Evolutionary conservation across 192 early-diverging fungal species (phyloP).

Genomic region (Phlyctochytrium planicorne): DNA sequence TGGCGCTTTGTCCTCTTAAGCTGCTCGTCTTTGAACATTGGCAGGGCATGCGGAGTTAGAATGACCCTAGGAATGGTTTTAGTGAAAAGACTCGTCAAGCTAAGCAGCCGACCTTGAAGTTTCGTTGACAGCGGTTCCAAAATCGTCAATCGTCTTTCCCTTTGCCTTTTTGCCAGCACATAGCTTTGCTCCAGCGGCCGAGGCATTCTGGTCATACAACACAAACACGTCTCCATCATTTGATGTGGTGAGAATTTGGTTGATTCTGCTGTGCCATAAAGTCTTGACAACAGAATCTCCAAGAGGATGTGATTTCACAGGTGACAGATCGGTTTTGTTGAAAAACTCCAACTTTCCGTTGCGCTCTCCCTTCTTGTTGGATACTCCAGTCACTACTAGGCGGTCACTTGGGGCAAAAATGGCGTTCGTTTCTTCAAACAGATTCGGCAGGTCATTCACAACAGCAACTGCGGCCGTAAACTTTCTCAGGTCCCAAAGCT

Average conservation of each 20-base stretch:
- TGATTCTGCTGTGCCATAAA: slow-evolving; percentile 83
- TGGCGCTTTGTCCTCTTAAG: slow-evolving; percentile 63
- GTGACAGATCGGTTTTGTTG: slow-evolving; percentile 58
- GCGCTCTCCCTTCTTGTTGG: slow-evolving; percentile 64
- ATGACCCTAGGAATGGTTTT: slow-evolving; percentile 54
- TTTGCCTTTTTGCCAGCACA: slow-evolving; percentile 68
- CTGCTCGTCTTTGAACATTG: slow-evolving; percentile 71
- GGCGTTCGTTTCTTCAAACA: slow-evolving; percentile 75
- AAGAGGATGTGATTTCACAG: slow-evolving; percentile 51
- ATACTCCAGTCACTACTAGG: slow-evolving; percentile 74
- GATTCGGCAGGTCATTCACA: slow-evolving; percentile 52
- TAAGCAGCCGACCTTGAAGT: slow-evolving; percentile 16
- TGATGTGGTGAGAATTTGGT: slow-evolving; percentile 84
- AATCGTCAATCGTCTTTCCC: slow-evolving; percentile 47
- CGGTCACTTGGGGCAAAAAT: slow-evolving; percentile 83
- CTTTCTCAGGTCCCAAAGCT: slow-evolving; percentile 91
- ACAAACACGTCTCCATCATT: slow-evolving; percentile 74
- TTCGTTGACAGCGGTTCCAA: slow-evolving; percentile 15
- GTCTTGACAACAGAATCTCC: slow-evolving; percentile 64
- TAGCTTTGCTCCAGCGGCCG: slow-evolving; percentile 70
- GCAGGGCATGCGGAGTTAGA: slow-evolving; percentile 85
- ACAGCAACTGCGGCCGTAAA: slow-evolving; percentile 63
- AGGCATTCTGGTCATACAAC: slow-evolving; percentile 70
- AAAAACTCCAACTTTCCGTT: slow-evolving; percentile 69
- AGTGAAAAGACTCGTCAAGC: neutral